Percentiles rank a stretch among this genome's conserved stretches.
Evolutionary conservation across 164 flowering plant genomes (phyloP).

Genomic region (Tetrastigma voinierianum): DNA sequence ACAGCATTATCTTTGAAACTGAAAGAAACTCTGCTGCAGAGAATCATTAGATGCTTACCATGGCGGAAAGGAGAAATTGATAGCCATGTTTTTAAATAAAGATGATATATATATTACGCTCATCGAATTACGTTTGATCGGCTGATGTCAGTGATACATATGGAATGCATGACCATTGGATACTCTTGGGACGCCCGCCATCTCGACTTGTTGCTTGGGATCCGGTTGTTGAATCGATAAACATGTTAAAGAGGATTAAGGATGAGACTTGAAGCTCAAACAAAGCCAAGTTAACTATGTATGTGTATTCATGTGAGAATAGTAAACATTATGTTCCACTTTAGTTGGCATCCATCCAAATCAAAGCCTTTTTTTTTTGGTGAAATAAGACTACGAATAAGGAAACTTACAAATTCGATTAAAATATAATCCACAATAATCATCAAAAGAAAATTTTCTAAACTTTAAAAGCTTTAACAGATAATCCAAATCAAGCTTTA

Average conservation of each 20-base stretch:
- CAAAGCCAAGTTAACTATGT: not conserved
- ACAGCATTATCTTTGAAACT: constrained; percentile 96
- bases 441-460: not conserved
- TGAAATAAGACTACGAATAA: too few species aligned
- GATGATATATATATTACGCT: not conserved
- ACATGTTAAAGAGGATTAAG: not conserved
- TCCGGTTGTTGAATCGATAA: constrained; percentile 68
- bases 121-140: constrained; percentile 63
- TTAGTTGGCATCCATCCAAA: not conserved
- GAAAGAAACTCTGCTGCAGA: constrained; percentile 84
- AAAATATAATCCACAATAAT: not conserved
- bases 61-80: not conserved
- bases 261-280: not conserved
- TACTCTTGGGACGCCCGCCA: constrained; percentile 95
- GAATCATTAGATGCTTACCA: not conserved
- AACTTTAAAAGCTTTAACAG: too few species aligned
- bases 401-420: too few species aligned
- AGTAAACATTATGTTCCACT: too few species aligned
- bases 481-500: too few species aligned
- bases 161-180: constrained; percentile 91
- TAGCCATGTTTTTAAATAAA: not conserved
- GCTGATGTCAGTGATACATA: constrained; percentile 87
- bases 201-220: constrained; percentile 65
- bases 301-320: not conserved
- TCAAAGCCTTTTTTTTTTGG: too few species aligned